Base-by-base conservation (phyloP, 2,329 filamentous ascomycete species). In the Neocatenulostroma microsporum region DNA sequence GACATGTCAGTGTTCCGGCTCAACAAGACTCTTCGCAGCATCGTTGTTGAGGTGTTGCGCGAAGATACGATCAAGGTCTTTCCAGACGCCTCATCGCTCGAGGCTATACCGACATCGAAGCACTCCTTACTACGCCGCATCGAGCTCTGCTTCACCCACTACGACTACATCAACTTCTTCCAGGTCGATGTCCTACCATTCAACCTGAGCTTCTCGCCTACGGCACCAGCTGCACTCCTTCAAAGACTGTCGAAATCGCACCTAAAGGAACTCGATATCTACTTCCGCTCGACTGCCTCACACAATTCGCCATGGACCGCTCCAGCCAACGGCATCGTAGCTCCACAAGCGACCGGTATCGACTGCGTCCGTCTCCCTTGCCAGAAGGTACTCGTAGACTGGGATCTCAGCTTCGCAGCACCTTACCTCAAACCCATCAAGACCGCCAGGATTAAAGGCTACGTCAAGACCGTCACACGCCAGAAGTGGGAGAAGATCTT, bases 21-120 rank as follows among this genome's bases (percentile, higher is more conserved):
- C 28, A 45, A 20, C 42, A 39, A 36, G 34, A 25, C 12, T n/a
- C 28, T 21, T 21, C 36, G 24, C 15, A 33, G 8, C 20, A 14
- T 21, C 3, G 24, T 30, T 3, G 21, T 29, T 1, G 18, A 30
- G 4, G 20, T 30, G 11, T 34, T 41, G 10, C 34, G 39, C 29
- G 8, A n/a, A 9, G 34, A 40, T 8, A 43, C 29, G 32, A 47
- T 34, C 29, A 49, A 37, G 42, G 14, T 12, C 8, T 37, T 23
- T 17, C 12, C 7, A 13, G 12, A 3, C 7, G 10, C 8, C 8
- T 9, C 8, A 18, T 13, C 25, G 11, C 23, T 32, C 5, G 23
- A 21, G 10, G 15, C 17, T n/a, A 35, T 28, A 8, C 14, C 21
- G 8, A 11, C 24, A 5, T 5, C 15, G 14, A 9, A n/a, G 9